phyloP scores from a whole-genome alignment of 257 asterid genomes.

The Solanum dulcamara region DNA sequence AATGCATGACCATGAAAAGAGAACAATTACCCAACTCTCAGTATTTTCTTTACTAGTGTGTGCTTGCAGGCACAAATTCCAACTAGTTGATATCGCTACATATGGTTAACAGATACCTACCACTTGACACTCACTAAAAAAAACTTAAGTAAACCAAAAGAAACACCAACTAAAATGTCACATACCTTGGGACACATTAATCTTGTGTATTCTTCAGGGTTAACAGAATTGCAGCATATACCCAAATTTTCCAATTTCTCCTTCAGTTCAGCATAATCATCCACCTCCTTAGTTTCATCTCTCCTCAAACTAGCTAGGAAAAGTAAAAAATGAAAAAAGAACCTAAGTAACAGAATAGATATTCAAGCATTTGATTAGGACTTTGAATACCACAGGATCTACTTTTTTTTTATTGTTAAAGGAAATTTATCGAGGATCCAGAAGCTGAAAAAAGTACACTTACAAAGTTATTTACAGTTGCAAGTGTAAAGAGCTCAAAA shows the following conservation, averaged over 20 bases:
- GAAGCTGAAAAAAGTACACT: background rate
- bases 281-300: constrained; percentile 17
- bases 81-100: background rate
- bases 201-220: constrained; percentile 42
- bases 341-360: background rate
- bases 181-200: constrained; percentile 58
- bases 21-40: background rate
- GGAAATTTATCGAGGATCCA: background rate
- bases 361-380: background rate
- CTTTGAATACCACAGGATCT: background rate
- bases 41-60: background rate
- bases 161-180: background rate
- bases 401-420: background rate
- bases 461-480: background rate
- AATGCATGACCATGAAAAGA: background rate
- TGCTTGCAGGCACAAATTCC: background rate
- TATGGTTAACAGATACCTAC: background rate
- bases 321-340: background rate
- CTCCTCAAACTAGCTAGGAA: constrained; percentile 6
- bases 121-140: background rate
- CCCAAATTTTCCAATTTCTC: constrained; percentile 29
- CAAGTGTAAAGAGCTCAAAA: background rate
- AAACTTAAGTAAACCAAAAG: background rate
- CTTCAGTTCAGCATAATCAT: constrained; percentile 20
- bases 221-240: constrained; percentile 29